Conservation (phyloP, 176 grass and related monocot genomes). For the Thalia dealbata region DNA sequence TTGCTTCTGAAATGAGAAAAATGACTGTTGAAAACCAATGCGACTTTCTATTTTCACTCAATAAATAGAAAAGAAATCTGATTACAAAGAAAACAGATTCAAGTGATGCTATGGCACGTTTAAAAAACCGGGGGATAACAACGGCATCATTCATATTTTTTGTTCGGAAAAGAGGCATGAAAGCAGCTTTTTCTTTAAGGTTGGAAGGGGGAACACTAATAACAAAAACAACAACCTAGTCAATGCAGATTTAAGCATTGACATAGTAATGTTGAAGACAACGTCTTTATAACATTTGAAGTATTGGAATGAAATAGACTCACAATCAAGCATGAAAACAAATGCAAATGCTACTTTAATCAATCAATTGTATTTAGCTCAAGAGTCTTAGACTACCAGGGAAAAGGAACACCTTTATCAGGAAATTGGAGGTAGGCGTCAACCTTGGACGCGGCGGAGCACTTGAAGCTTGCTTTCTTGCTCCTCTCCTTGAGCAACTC, state of each 20-base stretch:
- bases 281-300: neutral
- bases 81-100: neutral
- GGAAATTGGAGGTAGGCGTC: constrained; percentile 79
- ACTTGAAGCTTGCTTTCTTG: constrained; percentile 36
- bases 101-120: neutral
- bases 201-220: neutral
- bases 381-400: neutral
- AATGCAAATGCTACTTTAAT: neutral
- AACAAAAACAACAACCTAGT: neutral
- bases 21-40: neutral
- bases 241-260: neutral
- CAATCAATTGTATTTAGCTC: neutral
- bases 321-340: neutral
- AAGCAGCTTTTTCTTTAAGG: neutral
- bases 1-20: neutral
- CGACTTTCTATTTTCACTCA: neutral
- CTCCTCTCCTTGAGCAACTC: constrained; percentile 78
- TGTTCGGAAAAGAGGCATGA: neutral
- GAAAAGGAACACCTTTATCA: constrained; percentile 21
- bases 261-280: neutral
- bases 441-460: constrained; percentile 53
- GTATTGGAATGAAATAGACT: neutral
- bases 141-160: neutral
- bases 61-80: neutral
- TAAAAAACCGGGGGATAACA: neutral